These are phyloP conservation scores for Aspergillus ochraceoroseus DNA, from an alignment of 2,329 filamentous ascomycete species.

Conservation along the genomic window DNA sequence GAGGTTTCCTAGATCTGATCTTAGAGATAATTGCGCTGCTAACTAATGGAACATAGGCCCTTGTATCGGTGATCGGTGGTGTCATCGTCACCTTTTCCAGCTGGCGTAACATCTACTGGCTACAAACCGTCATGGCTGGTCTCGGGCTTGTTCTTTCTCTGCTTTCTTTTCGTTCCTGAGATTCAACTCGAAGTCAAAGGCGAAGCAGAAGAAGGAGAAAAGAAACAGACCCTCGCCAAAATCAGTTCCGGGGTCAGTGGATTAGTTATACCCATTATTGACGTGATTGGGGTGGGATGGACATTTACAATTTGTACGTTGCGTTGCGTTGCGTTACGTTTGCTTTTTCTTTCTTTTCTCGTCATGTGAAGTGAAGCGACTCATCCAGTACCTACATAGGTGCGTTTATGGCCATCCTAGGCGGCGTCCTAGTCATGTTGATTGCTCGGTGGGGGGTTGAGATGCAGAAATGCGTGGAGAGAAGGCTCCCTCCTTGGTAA, in stretches of 20 bases:
- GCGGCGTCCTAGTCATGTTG: constrained; percentile 26
- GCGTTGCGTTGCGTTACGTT: background rate
- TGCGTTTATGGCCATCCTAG: constrained; percentile 28
- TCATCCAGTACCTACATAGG: constrained; percentile 19
- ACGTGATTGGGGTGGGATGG: constrained; percentile 72
- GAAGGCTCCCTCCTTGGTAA: constrained; percentile 21
- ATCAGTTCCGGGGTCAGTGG: constrained; percentile 56
- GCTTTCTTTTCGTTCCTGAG: constrained; percentile 64
- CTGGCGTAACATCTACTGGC: constrained; percentile 75
- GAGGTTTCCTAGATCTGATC: background rate
- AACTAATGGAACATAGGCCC: constrained; percentile 25
- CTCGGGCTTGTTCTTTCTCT: constrained; percentile 56
- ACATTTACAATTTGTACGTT: constrained; percentile 64
- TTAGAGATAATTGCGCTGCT: background rate
- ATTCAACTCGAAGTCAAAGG: constrained; percentile 56
- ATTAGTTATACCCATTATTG: constrained; percentile 65
- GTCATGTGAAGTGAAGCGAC: constrained; percentile 43
- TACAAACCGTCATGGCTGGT: constrained; percentile 65
- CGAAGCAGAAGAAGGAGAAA: constrained; percentile 3
- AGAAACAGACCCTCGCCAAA: constrained; percentile 40
- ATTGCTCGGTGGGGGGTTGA: constrained; percentile 32
- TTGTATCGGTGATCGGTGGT: constrained; percentile 69
- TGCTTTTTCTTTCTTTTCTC: constrained; percentile 44
- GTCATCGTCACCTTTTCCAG: constrained; percentile 69
- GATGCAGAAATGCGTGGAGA: constrained; percentile 35